A percentile compares a stretch with the other conserved stretches of the same genome.
phyloP scores from a whole-genome alignment of 495 filamentous ascomycete genomes.

The Opeltia flavorubescens region DNA sequence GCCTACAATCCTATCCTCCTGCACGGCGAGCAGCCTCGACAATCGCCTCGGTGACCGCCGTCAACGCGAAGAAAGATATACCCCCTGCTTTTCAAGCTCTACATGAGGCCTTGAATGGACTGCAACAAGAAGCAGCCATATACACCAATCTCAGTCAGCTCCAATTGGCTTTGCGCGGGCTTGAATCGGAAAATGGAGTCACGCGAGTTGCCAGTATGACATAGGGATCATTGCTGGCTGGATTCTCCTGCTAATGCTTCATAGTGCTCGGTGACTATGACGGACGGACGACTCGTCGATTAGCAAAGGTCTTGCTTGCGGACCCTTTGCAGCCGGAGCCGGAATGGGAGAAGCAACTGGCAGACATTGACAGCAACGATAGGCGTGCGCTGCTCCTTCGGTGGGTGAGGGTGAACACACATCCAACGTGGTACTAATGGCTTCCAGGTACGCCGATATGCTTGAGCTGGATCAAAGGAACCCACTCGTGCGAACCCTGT shows the following conservation, averaged over 20 bases:
- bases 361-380: constrained; percentile 28
- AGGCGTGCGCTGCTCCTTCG: constrained; percentile 42
- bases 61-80: constrained; percentile 14
- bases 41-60: constrained; percentile 16
- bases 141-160: constrained; percentile 64
- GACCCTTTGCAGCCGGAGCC: constrained; percentile 55
- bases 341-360: constrained; percentile 58
- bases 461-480: constrained; percentile 23
- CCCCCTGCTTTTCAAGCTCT: constrained; percentile 30
- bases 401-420: constrained; percentile 20
- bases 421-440: constrained; percentile 1
- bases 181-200: constrained; percentile 50
- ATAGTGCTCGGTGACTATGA: constrained; percentile 40
- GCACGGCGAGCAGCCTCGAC: constrained; percentile 12
- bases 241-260: background rate
- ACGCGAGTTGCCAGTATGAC: constrained; percentile 51
- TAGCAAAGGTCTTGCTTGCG: constrained; percentile 58
- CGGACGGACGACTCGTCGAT: constrained; percentile 34
- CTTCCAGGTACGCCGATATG: constrained; percentile 38
- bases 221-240: background rate
- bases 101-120: constrained; percentile 42
- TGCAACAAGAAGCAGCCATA: constrained; percentile 47
- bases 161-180: constrained; percentile 63
- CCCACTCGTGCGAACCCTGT: constrained; percentile 39
- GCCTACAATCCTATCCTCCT: background rate